Percentiles rank a stretch among this genome's conserved stretches.
These are phyloP conservation scores for Alternaria triticina DNA, from an alignment of 2,329 filamentous ascomycete genomes.

Conservation along the genomic window DNA sequence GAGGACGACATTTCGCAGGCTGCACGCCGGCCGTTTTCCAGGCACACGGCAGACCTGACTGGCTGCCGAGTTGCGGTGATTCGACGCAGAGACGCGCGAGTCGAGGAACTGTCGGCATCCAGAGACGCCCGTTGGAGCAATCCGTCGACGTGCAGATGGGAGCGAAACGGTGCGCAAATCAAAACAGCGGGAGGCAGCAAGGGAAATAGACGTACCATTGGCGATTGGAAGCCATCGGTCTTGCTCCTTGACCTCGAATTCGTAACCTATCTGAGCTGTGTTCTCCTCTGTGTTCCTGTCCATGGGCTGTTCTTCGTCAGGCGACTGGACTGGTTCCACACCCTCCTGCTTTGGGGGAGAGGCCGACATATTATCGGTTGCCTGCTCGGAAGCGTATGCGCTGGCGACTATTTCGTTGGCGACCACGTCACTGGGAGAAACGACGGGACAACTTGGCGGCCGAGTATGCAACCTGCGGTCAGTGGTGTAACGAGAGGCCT, in stretches of 20 bases:
- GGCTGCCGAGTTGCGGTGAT: slow-evolving; percentile 48
- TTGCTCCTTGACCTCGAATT: slow-evolving; percentile 99
- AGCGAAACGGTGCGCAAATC: slow-evolving; percentile 46
- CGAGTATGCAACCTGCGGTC: slow-evolving; percentile 41
- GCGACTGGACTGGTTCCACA: slow-evolving; percentile 91
- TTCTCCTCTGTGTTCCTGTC: slow-evolving; percentile 80
- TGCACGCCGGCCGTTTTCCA: slow-evolving; percentile 50
- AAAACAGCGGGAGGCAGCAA: slow-evolving; percentile 40
- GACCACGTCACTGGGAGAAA: slow-evolving; percentile 47
- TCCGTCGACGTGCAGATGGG: slow-evolving; percentile 47
- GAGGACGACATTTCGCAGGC: slow-evolving; percentile 53
- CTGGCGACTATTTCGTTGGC: slow-evolving; percentile 50
- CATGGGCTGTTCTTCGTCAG: slow-evolving; percentile 93
- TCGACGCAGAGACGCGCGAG: slow-evolving; percentile 56
- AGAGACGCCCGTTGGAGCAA: slow-evolving; percentile 58
- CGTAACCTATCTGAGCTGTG: slow-evolving; percentile 78
- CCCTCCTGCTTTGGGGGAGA: slow-evolving; percentile 84
- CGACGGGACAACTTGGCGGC: slow-evolving; percentile 40
- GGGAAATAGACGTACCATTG: slow-evolving; percentile 82
- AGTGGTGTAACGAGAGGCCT: slow-evolving; percentile 40
- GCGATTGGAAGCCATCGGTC: slow-evolving; percentile 99
- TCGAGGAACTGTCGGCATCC: slow-evolving; percentile 52
- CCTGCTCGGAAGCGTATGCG: slow-evolving; percentile 56
- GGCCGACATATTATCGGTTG: slow-evolving; percentile 75
- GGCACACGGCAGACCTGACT: slow-evolving; percentile 32